Evolutionary conservation across 1,139 yeast species (phyloP), one percentile per base, ranked within the genome.

Genomic region (Torulaspora globosa): DNA sequence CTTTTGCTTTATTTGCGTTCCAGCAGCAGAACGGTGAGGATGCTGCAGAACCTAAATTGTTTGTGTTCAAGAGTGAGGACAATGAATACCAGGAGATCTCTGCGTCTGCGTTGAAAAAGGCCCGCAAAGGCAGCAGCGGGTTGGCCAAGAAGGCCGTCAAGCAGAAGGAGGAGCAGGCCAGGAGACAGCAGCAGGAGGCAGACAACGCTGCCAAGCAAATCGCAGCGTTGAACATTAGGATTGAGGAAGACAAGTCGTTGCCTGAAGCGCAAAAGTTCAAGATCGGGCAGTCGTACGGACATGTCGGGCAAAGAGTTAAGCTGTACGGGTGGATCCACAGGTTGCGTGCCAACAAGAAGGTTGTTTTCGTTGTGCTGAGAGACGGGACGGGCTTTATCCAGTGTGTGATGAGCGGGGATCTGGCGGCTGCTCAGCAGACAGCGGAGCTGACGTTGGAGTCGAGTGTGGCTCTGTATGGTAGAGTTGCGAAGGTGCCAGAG

Each of bases 291-390:
- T 68, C 84, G 36, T 75, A 74, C 48, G 75, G 72, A 3, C 64
- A 70, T 63, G 84, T 76, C 43, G 77, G 71, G 41, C 57, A 72
- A 51, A 80, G 98, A 66, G 88, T 89, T 47, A 67, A 74, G 50
- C 83, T 90, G 36, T 82, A 80, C 56, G 99, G 98, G 52, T 94
- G 99, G 99, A 76, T 94, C 52, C 99, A 94, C 70, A 85, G 98
- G 68, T 75, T 92, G 62, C 82, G 99, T 69, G 63, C 80, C 43
- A 97, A 92, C 70, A 94, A 94, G 73, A 96, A 95, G 32, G 78
- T 88, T 44, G 95, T 86, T 14, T 94, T 94, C 67, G 68, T 94
- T 51, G 92, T 95, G 36, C 74, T 94, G 62, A 82, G 99, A 74
- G 99, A 94, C 66, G 99, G 99, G 58, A 74, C 92, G 39, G 98